Evolutionary conservation across 192 early-diverging fungal genomes (phyloP).

Genomic region (Backusella macrospora): DNA sequence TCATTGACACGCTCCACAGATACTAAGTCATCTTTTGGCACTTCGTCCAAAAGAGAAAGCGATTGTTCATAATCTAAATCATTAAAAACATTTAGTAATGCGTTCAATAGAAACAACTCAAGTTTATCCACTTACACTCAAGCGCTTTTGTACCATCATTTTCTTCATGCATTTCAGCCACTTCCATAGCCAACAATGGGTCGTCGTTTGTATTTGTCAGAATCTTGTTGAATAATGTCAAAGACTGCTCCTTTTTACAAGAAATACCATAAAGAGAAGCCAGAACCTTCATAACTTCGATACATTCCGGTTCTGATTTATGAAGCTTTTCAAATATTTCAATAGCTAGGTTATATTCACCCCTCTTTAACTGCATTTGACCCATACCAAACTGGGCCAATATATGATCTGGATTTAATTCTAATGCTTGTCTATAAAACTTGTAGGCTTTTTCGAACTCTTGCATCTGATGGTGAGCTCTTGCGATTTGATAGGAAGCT

Average conservation of each 20-base stretch:
- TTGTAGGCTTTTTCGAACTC: conserved; percentile 74
- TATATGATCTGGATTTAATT: conserved; percentile 67
- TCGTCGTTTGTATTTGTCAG: conserved; percentile 58
- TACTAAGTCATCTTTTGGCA: conserved; percentile 19
- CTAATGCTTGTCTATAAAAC: conserved; percentile 65
- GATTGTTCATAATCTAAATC: conserved; percentile 37
- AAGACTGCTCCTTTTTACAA: conserved; percentile 66
- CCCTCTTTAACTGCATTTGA: conserved; percentile 67
- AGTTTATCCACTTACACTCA: conserved; percentile 20
- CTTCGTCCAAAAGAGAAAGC: conserved; percentile 19
- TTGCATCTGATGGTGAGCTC: conserved; percentile 57
- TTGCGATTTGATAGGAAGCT: conserved; percentile 60
- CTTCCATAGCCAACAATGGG: conserved; percentile 62
- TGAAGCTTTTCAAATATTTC: conserved; percentile 63
- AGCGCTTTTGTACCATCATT: conserved; percentile 31
- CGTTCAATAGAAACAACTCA: not conserved
- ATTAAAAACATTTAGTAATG: not conserved
- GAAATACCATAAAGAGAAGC: conserved; percentile 64
- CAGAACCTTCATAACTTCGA: conserved; percentile 64
- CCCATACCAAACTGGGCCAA: conserved; percentile 78
- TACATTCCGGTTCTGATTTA: conserved; percentile 60
- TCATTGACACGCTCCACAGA: conserved; percentile 25
- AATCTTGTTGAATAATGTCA: conserved; percentile 67
- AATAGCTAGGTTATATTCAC: conserved; percentile 47
- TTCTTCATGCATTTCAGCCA: conserved; percentile 68